Conservation (phyloP, 768 basidiomycete genomes). For the Gymnopilus junonius region DNA sequence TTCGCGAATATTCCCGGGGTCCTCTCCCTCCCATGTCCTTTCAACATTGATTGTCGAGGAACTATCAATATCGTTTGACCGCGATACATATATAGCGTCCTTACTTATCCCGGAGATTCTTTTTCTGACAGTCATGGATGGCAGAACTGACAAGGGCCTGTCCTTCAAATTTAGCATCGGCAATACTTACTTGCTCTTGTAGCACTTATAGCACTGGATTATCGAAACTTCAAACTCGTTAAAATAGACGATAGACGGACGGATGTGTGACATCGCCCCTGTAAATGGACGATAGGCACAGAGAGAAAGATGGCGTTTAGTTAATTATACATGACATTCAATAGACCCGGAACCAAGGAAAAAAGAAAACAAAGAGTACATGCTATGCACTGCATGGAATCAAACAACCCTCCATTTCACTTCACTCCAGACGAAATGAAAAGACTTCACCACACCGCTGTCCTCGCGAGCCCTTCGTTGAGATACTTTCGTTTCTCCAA, state of each 20-base stretch:
- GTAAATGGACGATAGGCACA: constrained; percentile 1
- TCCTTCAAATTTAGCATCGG: background rate
- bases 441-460: background rate
- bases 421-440: background rate
- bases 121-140: background rate
- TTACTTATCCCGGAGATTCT: background rate
- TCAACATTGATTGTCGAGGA: background rate
- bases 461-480: constrained; percentile 30
- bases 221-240: background rate
- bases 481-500: no score
- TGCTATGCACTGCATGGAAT: background rate
- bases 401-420: background rate
- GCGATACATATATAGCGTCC: background rate
- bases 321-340: constrained; percentile 1
- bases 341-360: background rate
- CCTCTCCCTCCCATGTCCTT: background rate
- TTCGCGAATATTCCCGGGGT: constrained; percentile 1
- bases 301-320: background rate
- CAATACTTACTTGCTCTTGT: background rate
- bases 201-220: no score
- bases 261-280: background rate
- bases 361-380: background rate
- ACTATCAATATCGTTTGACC: constrained; percentile 3
- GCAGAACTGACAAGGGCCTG: background rate
- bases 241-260: background rate